These are phyloP conservation scores for Floccularia luteovirens DNA, from an alignment of 768 basidiomycete species.

Conservation along the genomic window DNA sequence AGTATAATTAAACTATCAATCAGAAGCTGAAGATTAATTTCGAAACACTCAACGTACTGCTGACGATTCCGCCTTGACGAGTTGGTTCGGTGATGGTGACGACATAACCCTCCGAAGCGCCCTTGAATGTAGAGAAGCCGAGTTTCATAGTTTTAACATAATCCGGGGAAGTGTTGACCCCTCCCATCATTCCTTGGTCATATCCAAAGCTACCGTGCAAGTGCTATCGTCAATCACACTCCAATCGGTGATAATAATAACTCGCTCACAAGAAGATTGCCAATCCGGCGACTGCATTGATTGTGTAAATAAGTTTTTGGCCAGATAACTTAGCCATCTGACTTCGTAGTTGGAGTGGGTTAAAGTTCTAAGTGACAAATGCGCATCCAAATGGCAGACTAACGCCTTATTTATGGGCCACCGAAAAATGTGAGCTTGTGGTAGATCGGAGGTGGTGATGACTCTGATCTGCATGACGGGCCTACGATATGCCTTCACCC, in stretches of 20 bases:
- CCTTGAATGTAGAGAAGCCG: slow-evolving; percentile 30
- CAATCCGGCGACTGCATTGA: slow-evolving; percentile 21
- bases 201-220: slow-evolving; percentile 29
- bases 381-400: too few species aligned
- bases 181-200: slow-evolving; percentile 42
- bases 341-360: background rate
- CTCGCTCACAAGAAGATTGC: slow-evolving; percentile 24
- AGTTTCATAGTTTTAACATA: slow-evolving; percentile 32
- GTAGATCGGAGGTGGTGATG: too few species aligned
- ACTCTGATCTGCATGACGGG: too few species aligned
- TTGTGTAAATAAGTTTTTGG: slow-evolving; percentile 15
- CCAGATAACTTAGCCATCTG: slow-evolving; percentile 9
- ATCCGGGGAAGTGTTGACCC: slow-evolving; percentile 37
- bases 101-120: slow-evolving; percentile 31
- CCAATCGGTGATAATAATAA: too few species aligned
- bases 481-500: too few species aligned
- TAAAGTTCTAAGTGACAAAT: background rate
- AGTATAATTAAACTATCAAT: background rate
- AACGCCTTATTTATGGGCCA: too few species aligned
- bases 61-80: slow-evolving; percentile 36
- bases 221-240: background rate
- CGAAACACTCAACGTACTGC: slow-evolving; percentile 16
- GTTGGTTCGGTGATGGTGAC: slow-evolving; percentile 34
- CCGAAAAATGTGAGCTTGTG: too few species aligned
- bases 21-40: background rate